Conservation (phyloP, 1,284 basidiomycete genomes). For the Apiotrichum sp. region DNA sequence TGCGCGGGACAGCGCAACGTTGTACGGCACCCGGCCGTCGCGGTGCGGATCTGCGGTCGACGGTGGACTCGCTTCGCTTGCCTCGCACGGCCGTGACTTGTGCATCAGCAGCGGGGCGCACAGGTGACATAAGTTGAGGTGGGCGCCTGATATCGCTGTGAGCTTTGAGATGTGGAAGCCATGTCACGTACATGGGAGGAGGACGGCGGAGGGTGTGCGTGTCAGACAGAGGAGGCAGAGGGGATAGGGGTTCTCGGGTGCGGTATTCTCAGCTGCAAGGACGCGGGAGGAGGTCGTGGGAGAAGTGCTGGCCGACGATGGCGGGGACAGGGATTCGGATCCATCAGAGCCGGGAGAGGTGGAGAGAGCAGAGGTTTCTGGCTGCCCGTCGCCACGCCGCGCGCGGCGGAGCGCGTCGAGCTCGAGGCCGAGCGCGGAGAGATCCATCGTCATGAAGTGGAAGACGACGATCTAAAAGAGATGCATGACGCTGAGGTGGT, state of each 20-base stretch:
- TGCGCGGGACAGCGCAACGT: conserved; percentile 23
- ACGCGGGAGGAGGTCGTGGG: background rate
- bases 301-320: background rate
- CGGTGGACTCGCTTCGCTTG: background rate
- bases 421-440: conserved; percentile 14
- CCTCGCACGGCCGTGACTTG: background rate
- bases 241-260: conserved; percentile 19
- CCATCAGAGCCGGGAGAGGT: background rate
- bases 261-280: background rate
- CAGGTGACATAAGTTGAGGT: conserved; percentile 37
- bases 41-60: background rate
- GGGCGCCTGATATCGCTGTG: conserved; percentile 6
- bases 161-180: background rate
- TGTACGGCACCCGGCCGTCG: conserved; percentile 18
- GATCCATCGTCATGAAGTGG: conserved; percentile 12
- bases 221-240: conserved; percentile 33
- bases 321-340: background rate
- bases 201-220: conserved; percentile 30
- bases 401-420: conserved; percentile 14
- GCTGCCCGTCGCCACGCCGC: conserved; percentile 1
- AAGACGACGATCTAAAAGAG: too few species aligned
- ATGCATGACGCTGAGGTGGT: too few species aligned
- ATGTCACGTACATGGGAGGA: conserved; percentile 27
- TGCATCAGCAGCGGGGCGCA: conserved; percentile 33
- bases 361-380: background rate